Evolutionary conservation across 2,329 filamentous ascomycete genomes (phyloP), one percentile per base, ranked within the genome.

Genomic region (Aspergillus eucalypticola): DNA sequence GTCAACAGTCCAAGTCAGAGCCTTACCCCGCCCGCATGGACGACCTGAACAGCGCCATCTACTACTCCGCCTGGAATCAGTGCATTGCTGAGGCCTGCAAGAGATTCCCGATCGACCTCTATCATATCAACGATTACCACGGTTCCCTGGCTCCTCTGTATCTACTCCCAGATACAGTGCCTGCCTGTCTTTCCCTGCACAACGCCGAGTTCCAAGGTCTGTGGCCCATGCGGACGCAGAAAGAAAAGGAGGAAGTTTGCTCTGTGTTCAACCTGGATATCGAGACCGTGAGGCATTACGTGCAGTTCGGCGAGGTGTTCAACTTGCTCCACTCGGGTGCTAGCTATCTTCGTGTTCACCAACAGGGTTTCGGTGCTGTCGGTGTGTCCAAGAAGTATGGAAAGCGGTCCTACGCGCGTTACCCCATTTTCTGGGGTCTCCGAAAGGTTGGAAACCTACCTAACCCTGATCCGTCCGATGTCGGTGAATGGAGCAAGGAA

Each of bases 31-130:
- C 85, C 27, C 82, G 86, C 29, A 89, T 89, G 87, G 86, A 89
- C 68, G 86, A 89, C 68, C 78, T 89, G 54, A 84, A 87, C 63
- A 85, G 82, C 63, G 86, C 87, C 15, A 84, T 89, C 50, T 87
- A 88, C 73, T 89, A 89, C 69, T 87, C 85, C 2, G 86, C 85
- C 3, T 89, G 87, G 87, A 89, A 89, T 65, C 84, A 85, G 71
- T 89, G 87, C 71, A 88, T 89, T 66, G 86, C 86, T 8, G 81
- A 86, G 64, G 76, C 85, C 1, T 82, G 88, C 64, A 81, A 82
- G 58, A 82, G 87, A n/a, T 89, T 89, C 69, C 81, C 83, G 0
- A 78, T 86, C 60, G 84, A 87, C 64, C 69, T 87, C n/a, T 88
- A 88, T 70, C 85, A 88, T 69, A 84, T 87, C 73, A 88, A 88